A percentile compares a stretch with the other conserved stretches of the same genome.
Evolutionary conservation across 441 rosid genomes (phyloP).

Genomic region (Corymbia citriodora): DNA sequence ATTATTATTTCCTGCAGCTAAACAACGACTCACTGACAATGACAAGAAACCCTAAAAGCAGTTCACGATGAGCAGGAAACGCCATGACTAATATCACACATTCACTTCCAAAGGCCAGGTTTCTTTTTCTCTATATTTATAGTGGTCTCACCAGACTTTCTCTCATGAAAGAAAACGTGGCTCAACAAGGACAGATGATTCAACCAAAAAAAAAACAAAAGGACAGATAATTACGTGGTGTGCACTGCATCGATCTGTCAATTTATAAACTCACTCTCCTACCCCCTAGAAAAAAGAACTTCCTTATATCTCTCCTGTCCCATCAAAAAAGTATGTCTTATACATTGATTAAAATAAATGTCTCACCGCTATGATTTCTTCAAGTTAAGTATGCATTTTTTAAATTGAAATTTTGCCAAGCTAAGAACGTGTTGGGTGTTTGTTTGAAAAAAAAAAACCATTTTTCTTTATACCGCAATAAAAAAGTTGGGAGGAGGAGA

Average conservation of each 20-base stretch:
- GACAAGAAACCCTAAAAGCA: background rate
- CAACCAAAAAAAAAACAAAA: no score
- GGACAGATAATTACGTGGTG: background rate
- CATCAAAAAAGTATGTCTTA: background rate
- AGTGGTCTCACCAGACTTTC: background rate
- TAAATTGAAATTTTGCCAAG: background rate
- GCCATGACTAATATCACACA: background rate
- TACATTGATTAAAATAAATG: background rate
- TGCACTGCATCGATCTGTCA: background rate
- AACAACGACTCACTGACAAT: background rate
- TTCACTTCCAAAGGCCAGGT: background rate
- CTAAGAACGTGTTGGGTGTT: no score
- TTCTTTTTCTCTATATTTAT: background rate
- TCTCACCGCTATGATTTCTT: background rate
- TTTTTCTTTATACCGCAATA: no score
- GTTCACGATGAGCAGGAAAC: background rate
- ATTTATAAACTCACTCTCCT: background rate
- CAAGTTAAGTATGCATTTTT: background rate
- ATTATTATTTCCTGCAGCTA: background rate
- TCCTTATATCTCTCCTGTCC: background rate
- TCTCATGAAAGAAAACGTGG: background rate
- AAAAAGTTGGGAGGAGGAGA: no score
- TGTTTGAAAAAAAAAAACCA: no score
- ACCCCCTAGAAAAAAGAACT: background rate
- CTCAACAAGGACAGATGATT: background rate